Evolutionary conservation across 31 red algal species (phyloP), one percentile per base, ranked within the genome.

Genomic region (Odonthalia washingtoniensis): DNA sequence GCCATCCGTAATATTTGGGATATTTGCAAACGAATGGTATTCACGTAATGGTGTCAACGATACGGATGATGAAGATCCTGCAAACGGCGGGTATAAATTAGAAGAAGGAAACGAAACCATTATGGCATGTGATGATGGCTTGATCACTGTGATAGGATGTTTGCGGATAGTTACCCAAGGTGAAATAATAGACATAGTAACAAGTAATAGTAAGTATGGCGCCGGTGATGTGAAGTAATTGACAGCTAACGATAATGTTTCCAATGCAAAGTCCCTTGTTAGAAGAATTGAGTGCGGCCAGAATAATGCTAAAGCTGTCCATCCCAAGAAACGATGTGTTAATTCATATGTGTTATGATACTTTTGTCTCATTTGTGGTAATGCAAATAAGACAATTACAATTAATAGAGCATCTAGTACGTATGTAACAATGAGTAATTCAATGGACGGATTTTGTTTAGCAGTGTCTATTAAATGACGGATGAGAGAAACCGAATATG

Each of bases 321-420:
- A 81, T 26, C 78, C 78, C 78, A 81, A 41, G 60, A 81, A 81
- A 40, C 78, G 78, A 81, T 81, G 78, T 26, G 78, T 65, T n/a
- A 61, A 46, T 18, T 81, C 78, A 60, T 65, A 81, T 0, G 78
- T 65, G 37, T 81, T 81, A 27, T 81, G 78, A 68, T 65, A 81
- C 32, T n/a, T 62, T 42, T 46, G 43, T 1, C 78, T 46, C 1
- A 81, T 40, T 66, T n/a, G 44, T 26, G 78, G 78, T 44, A 81
- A 61, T 18, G 78, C 78, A 2, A 81, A 60, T 30, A 81, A 9
- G 1, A 41, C 53, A 41, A 81, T 81, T 34, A 40, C 35, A 2
- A 81, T 60, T 1, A 81, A 61, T 21, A 81, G 60, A 21, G 40
- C 28, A 5, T 81, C 78, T 46, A 81, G 62, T 1, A 81, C 39